Conservation (phyloP, 495 filamentous ascomycete species). For the Aspergillus egyptiacus region DNA sequence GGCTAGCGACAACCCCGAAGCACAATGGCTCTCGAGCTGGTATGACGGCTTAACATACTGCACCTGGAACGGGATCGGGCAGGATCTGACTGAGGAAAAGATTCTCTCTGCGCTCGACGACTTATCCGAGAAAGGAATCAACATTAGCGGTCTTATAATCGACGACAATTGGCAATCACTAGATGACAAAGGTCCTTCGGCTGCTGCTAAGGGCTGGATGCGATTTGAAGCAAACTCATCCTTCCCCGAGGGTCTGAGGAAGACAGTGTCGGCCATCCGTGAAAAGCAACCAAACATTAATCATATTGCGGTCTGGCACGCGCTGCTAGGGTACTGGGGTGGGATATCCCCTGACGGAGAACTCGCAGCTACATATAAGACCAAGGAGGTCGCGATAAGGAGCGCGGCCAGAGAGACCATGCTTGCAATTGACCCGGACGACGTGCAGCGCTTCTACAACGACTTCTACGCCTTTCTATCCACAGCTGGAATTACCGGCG, state of each 20-base stretch:
- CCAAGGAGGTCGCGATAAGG: constrained; percentile 55
- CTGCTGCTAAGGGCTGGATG: constrained; percentile 52
- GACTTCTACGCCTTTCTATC: constrained; percentile 86
- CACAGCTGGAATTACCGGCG: constrained; percentile 63
- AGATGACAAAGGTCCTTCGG: constrained; percentile 47
- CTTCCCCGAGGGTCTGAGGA: constrained; percentile 74
- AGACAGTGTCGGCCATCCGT: constrained; percentile 62
- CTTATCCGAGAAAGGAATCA: constrained; percentile 65
- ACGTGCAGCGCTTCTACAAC: constrained; percentile 70
- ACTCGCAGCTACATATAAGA: constrained; percentile 73
- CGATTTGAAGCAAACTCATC: constrained; percentile 80
- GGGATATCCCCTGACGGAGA: constrained; percentile 68
- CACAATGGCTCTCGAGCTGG: constrained; percentile 80
- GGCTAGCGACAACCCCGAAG: constrained; percentile 35
- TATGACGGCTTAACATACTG: constrained; percentile 79
- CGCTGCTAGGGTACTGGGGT: constrained; percentile 93
- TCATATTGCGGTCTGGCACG: constrained; percentile 93
- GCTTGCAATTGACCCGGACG: constrained; percentile 65
- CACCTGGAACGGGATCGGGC: constrained; percentile 92
- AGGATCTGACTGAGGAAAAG: constrained; percentile 71
- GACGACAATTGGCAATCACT: constrained; percentile 96
- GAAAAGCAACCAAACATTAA: constrained; percentile 64
- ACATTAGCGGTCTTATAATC: constrained; percentile 77
- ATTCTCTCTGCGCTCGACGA: constrained; percentile 67
- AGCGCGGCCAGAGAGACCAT: constrained; percentile 34